Base-by-base conservation (phyloP, 192 early-diverging fungal genomes). In the Coemansia sp. region DNA sequence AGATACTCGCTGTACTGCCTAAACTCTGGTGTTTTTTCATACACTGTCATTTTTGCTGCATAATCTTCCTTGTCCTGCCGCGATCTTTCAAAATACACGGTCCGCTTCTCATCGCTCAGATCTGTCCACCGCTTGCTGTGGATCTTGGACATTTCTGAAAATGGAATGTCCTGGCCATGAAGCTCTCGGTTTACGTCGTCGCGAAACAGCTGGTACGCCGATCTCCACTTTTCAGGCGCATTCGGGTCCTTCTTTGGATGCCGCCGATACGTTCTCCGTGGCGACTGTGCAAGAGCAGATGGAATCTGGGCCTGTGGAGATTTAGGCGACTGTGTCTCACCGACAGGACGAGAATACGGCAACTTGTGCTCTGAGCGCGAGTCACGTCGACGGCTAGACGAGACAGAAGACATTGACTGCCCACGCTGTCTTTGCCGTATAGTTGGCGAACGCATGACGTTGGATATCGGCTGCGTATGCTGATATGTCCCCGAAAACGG, bases 191-290 rank as follows among this genome's bases (percentile, higher is more conserved):
- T 77, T 12, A 82, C 68, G 22, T 82, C 80, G 45, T 82, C 80
- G 7, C 80, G 70, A 38, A 82, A 82, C n/a, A 82, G 58, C 72
- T 82, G 80, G 63, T 82, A 82, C 8, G 80, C 80, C 11, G 80
- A 82, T 29, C 72, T 50, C 80, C 80, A 82, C 56, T 82, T 82
- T 34, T 76, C 80, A 7, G 80, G 80, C 4, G 75, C 80, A 25
- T 77, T 76, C 2, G 66, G 67, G 18, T 82, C 80, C 45, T 82
- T 82, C 25, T 82, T 82, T 11, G 80, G 80, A 25, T 82, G 80
- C 3, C 80, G 60, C 18, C 72, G 75, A 40, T 82, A 82, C 3
- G 70, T 82, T 31, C 80, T 60, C 31, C 67, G 63, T 8, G 73
- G 72, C 1, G 75, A 71, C 38, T 69, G 74, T 4, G 73, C 18